A percentile compares a stretch with the other conserved stretches of the same genome.
These are phyloP conservation scores for Fusarium lateritium DNA, from an alignment of 2,329 filamentous ascomycete genomes.

Conservation along the genomic window DNA sequence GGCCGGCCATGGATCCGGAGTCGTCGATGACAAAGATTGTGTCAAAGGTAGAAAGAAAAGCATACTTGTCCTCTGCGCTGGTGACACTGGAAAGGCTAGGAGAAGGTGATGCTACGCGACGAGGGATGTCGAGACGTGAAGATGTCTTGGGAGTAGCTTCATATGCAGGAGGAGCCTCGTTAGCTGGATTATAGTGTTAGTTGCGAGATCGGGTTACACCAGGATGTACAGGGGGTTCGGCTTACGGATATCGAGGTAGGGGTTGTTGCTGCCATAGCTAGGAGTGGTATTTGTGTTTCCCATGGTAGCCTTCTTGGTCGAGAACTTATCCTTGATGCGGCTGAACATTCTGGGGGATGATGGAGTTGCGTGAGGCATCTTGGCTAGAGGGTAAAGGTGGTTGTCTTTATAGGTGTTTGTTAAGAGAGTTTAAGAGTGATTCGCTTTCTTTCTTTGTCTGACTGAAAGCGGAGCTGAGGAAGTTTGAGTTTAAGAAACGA, in stretches of 20 bases:
- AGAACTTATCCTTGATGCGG: conserved; percentile 55
- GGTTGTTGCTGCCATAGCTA: not conserved
- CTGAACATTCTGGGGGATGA: conserved; percentile 39
- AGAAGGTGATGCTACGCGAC: conserved; percentile 31
- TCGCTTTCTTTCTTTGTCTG: conserved; percentile 2
- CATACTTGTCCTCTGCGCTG: conserved; percentile 75
- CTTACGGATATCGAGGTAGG: conserved; percentile 24
- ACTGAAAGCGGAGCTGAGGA: not conserved
- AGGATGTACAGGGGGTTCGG: not conserved
- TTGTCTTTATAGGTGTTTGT: not conserved
- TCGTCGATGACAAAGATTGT: conserved; percentile 94
- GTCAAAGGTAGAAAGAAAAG: conserved; percentile 85
- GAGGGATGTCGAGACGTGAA: conserved; percentile 28
- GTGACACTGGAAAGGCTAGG: conserved; percentile 50
- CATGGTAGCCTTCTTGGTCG: conserved; percentile 40
- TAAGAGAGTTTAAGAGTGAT: not conserved
- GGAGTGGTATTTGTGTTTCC: conserved; percentile 17
- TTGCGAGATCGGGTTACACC: not conserved
- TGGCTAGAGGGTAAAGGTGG: not conserved
- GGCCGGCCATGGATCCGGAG: conserved; percentile 85
- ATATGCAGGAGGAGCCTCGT: conserved; percentile 57
- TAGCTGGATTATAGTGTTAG: conserved; percentile 28
- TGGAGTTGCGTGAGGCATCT: conserved; percentile 28
- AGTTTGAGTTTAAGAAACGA: not conserved
- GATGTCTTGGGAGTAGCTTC: conserved; percentile 21